A percentile compares a stretch with the other conserved stretches of the same genome.
Evolutionary conservation across 202 grass and related monocot species (phyloP).

Genomic region (Bolboschoenoplectus hybrid): DNA sequence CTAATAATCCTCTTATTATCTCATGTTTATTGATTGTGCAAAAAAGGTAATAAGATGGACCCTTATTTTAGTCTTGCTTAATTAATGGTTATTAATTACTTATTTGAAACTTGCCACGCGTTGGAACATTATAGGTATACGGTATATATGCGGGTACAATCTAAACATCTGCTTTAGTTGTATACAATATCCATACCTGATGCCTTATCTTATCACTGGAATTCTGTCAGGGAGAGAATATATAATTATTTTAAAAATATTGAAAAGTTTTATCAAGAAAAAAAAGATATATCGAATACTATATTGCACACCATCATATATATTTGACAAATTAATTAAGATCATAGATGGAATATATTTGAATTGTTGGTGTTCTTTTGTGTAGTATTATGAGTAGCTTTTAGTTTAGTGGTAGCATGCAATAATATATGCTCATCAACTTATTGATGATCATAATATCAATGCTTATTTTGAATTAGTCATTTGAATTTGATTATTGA

Average conservation of each 20-base stretch:
- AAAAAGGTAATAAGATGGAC: background rate
- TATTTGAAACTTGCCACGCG: background rate
- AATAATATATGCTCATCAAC: background rate
- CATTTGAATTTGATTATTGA: background rate
- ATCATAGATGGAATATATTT: background rate
- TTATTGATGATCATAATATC: background rate
- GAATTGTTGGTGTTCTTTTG: background rate
- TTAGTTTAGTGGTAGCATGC: background rate
- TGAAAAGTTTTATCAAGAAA: background rate
- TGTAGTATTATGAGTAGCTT: too few species aligned
- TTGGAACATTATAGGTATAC: background rate
- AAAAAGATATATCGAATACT: background rate
- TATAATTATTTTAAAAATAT: constrained; percentile 23
- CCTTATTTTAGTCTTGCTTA: background rate
- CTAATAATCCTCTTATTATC: constrained; percentile 30
- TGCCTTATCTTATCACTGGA: constrained; percentile 4
- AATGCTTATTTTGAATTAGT: background rate
- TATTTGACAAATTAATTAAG: background rate
- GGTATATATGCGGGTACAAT: background rate
- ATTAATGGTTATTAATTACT: background rate
- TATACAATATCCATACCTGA: constrained; percentile 23
- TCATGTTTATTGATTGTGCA: background rate
- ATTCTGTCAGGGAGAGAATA: constrained; percentile 3
- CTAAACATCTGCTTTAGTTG: background rate
- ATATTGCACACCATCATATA: background rate